These are phyloP conservation scores for Pisolithus marmoratus DNA, from an alignment of 768 basidiomycete genomes.

Conservation along the genomic window DNA sequence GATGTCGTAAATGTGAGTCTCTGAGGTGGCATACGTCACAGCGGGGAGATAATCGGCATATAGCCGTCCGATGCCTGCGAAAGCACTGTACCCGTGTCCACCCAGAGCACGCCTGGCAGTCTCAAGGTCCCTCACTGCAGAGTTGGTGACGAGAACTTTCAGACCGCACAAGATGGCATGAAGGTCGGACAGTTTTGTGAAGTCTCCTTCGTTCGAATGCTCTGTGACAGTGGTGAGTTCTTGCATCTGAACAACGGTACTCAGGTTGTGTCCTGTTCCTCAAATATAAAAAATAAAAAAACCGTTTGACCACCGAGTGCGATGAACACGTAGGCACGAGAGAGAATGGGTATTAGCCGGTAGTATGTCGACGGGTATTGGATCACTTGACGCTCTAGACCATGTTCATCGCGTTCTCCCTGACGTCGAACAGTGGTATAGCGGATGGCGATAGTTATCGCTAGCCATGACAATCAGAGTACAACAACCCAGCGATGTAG, in stretches of 20 bases:
- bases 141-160: conserved; percentile 53
- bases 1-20: background rate
- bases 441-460: conserved; percentile 47
- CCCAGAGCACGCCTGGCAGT: conserved; percentile 66
- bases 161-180: conserved; percentile 67
- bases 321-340: conserved; percentile 65
- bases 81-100: conserved; percentile 71
- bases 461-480: background rate
- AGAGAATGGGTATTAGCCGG: conserved; percentile 65
- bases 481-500: background rate
- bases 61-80: conserved; percentile 57
- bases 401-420: conserved; percentile 44
- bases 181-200: conserved; percentile 61
- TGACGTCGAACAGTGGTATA: conserved; percentile 72
- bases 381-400: conserved; percentile 63
- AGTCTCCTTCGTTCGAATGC: conserved; percentile 50
- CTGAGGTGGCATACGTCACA: conserved; percentile 44
- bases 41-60: conserved; percentile 64
- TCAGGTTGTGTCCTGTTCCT: background rate
- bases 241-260: conserved; percentile 30
- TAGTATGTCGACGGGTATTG: conserved; percentile 68
- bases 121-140: conserved; percentile 55
- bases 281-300: conserved; percentile 20
- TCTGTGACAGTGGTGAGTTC: conserved; percentile 46
- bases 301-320: conserved; percentile 57